Conservation (phyloP, 73 alveolate genomes). For the Paramecium octaurelia region DNA sequence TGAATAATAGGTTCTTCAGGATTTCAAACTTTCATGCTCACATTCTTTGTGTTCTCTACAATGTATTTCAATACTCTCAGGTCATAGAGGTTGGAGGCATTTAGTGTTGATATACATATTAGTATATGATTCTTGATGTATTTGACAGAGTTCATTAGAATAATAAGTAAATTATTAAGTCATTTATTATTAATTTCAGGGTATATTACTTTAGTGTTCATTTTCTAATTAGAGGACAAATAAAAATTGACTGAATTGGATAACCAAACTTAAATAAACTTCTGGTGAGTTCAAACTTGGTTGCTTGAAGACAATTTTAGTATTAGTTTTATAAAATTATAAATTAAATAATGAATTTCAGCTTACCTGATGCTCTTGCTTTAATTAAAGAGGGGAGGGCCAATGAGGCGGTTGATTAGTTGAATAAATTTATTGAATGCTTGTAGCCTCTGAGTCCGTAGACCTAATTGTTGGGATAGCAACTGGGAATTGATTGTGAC, state of each 20-base stretch:
- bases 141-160: neutral
- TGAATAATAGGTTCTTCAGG: neutral
- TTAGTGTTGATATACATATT: conserved; percentile 23
- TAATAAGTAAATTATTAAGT: neutral
- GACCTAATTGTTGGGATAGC: neutral
- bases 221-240: neutral
- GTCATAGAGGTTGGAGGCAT: conserved; percentile 26
- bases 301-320: neutral
- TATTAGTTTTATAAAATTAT: neutral
- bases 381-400: conserved; percentile 22
- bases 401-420: conserved; percentile 21
- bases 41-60: neutral
- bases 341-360: conserved; percentile 9
- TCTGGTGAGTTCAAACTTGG: too few relatives aligned
- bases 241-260: too few relatives aligned
- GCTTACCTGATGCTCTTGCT: conserved; percentile 14
- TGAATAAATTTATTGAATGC: conserved; percentile 27
- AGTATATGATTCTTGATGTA: conserved; percentile 2
- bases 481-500: conserved; percentile 19
- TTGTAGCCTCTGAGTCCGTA: conserved; percentile 30
- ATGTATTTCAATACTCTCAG: conserved; percentile 37
- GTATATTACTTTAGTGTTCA: neutral
- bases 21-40: neutral
- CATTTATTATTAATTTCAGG: neutral
- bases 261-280: too few relatives aligned